Base-by-base conservation (phyloP, 78 protist genomes). In the Guillardia theta region DNA sequence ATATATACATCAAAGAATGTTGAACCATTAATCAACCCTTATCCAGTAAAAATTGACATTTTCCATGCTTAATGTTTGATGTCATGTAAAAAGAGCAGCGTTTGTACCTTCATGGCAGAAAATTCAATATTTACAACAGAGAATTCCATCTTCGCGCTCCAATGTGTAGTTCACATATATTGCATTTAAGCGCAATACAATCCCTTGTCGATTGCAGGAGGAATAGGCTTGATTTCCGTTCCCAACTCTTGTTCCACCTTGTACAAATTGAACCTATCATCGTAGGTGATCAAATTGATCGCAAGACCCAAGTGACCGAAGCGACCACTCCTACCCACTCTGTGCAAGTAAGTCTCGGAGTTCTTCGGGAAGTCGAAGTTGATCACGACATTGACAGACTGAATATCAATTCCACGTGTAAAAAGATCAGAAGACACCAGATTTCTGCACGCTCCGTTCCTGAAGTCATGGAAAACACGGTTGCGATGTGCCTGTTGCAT, bases 271-370 rank as follows among this genome's bases (percentile, higher is more conserved):
- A 95, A 97, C 39, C 99, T 94, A 95, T 98, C 99, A 27, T 98
- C 98, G 44, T 93, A 95, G 80, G 99, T 98, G 96, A 99, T 96
- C 87, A 99, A 97, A 97, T 99, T 99, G 97, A 99, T 97, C 94
- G 99, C 99, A 1, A 99, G 93, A 36, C 99, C 99, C 19, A 97
- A 96, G 94, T 98, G 99, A 22, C 99, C 99, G 78, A 96, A 99
- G 41, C 99, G 96, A 8, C 99, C 99, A 1, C 97, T 95, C 27
- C 99, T 98, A 58, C 99, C 99, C 39, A 99, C 99, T 50, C 99
- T 97, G 87, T 99, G 99, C 54, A 99, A 95, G 94, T 99, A 99
- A 8, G 99, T 98, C 96, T 99, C 99, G 27, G 98, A 93, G 64
- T 88, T 96, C 88, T 96, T 96, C 76, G 99, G 99, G 95, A 99